Base-by-base conservation (phyloP, 1,284 basidiomycete genomes). In the Leucoagaricus sp. region DNA sequence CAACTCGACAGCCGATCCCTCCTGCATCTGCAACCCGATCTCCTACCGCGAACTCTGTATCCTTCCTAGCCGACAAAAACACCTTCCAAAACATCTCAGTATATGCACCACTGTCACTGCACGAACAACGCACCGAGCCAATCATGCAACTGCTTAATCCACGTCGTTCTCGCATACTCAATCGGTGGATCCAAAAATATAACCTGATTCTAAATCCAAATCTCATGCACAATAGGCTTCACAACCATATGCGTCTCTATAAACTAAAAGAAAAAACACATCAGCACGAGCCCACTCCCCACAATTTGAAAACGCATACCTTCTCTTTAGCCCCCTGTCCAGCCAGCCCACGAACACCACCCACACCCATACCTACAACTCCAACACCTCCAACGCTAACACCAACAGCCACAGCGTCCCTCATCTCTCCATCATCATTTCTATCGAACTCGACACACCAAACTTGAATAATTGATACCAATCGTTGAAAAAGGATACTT, bases 181-280 rank as follows among this genome's bases (percentile, higher is more conserved):
- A 98, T 93, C 53, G 96, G 96, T 8, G 97, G 97, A 70, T 99
- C 96, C 49, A 98, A 81, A 78, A 97, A 98, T 72, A 99, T 98
- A 65, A 98, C 93, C 71, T 99, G 96, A 69, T 98, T 97, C 69
- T 96, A 93, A 80, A 99, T 98, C 68, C 96, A 84, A 59, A 99
- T 92, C 70, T 98, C 95, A 70, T 98, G 95, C 2, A 95, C 80
- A 55, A 96, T 88, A 0, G 93, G 87, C 65, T 93, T 87, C 63
- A 96, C 74, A 0, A 79, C 78, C 79, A 93, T 84, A 55, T 81
- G 81, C 19, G 81, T 82, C 64, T 93, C 91, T 59, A 86, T 67
- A 65, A 82, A 80, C 87, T 90, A 61, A 2, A 28, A 10, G 34
- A 48, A 25, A 21, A 25, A 10, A 38, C 34, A 23, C 12, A 40